Percentiles rank a stretch among this genome's conserved stretches.
Conservation (phyloP, 2,329 filamentous ascomycete genomes). For the Tricladium varicosporioides region DNA sequence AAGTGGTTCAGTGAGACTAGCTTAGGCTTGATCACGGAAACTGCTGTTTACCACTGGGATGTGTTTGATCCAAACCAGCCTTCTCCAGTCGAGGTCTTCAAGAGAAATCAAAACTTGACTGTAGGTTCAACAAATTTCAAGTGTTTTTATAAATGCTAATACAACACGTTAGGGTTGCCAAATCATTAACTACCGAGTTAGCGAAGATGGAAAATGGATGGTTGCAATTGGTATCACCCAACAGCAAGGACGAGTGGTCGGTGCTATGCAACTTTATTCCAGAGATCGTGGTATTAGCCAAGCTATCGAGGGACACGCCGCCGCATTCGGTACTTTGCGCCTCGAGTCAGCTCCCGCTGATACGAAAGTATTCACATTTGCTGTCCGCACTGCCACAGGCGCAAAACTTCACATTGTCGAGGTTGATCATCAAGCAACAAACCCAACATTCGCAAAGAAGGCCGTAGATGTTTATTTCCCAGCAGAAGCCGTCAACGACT, state of each 20-base stretch:
- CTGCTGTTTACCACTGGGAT: conserved; percentile 95
- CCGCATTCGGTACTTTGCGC: conserved; percentile 85
- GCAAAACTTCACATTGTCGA: conserved; percentile 98
- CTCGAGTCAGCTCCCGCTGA: conserved; percentile 86
- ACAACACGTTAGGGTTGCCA: conserved; percentile 71
- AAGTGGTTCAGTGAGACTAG: conserved; percentile 95
- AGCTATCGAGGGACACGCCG: conserved; percentile 95
- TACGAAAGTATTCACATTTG: conserved; percentile 95
- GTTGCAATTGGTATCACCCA: conserved; percentile 94
- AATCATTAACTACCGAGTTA: conserved; percentile 99
- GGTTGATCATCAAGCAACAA: conserved; percentile 88
- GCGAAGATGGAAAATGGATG: conserved; percentile 96
- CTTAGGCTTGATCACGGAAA: conserved; percentile 87
- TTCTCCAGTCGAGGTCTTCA: conserved; percentile 85
- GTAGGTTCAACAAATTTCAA: conserved; percentile 49
- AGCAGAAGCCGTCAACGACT: conserved; percentile 91
- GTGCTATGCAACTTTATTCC: conserved; percentile 96
- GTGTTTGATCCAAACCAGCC: conserved; percentile 82
- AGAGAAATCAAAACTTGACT: conserved; percentile 84
- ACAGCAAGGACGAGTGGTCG: conserved; percentile 88
- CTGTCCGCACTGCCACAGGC: conserved; percentile 82
- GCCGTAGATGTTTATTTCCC: conserved; percentile 98
- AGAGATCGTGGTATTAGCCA: conserved; percentile 96
- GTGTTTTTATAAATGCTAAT: conserved; percentile 1
- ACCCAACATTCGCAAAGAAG: conserved; percentile 91